These are phyloP conservation scores for Apodospora peruviana DNA, from an alignment of 495 filamentous ascomycete genomes.

Conservation along the genomic window DNA sequence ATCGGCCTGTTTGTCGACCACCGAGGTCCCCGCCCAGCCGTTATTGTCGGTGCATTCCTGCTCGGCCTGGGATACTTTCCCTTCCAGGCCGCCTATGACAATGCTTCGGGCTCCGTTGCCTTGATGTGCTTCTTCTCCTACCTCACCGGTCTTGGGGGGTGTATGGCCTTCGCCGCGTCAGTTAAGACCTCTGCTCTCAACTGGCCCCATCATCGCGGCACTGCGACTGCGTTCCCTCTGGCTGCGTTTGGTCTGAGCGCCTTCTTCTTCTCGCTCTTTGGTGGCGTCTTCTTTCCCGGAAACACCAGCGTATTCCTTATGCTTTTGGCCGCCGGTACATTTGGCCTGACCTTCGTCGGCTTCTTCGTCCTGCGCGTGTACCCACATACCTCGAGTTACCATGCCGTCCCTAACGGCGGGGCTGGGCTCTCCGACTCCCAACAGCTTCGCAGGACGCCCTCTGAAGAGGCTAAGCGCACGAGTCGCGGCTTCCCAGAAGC, in stretches of 20 bases:
- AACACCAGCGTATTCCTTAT: slow-evolving; percentile 76
- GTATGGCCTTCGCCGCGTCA: slow-evolving; percentile 76
- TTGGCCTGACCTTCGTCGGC: slow-evolving; percentile 61
- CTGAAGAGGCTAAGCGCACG: slow-evolving; percentile 43
- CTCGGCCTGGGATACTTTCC: slow-evolving; percentile 78
- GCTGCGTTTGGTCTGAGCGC: slow-evolving; percentile 92
- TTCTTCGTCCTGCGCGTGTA: slow-evolving; percentile 79
- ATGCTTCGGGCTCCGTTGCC: slow-evolving; percentile 58
- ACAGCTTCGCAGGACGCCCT: slow-evolving; percentile 56
- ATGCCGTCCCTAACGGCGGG: slow-evolving; percentile 48
- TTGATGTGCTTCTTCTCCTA: slow-evolving; percentile 76
- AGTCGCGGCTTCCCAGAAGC: slow-evolving; percentile 27
- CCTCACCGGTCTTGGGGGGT: slow-evolving; percentile 81
- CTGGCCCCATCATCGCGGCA: slow-evolving; percentile 86
- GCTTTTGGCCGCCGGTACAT: slow-evolving; percentile 76
- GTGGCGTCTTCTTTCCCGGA: slow-evolving; percentile 74
- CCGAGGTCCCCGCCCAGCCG: slow-evolving; percentile 71
- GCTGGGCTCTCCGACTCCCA: slow-evolving; percentile 49
- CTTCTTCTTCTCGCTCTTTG: slow-evolving; percentile 85
- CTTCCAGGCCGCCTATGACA: slow-evolving; percentile 59
- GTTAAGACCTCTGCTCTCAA: slow-evolving; percentile 89
- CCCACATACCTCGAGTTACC: slow-evolving; percentile 57
- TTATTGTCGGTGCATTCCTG: slow-evolving; percentile 64
- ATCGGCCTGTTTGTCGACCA: slow-evolving; percentile 82
- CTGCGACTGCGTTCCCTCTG: slow-evolving; percentile 88